Evolutionary conservation across 192 early-diverging fungal genomes (phyloP), one percentile per base, ranked within the genome.

Genomic region (Podila horticola): DNA sequence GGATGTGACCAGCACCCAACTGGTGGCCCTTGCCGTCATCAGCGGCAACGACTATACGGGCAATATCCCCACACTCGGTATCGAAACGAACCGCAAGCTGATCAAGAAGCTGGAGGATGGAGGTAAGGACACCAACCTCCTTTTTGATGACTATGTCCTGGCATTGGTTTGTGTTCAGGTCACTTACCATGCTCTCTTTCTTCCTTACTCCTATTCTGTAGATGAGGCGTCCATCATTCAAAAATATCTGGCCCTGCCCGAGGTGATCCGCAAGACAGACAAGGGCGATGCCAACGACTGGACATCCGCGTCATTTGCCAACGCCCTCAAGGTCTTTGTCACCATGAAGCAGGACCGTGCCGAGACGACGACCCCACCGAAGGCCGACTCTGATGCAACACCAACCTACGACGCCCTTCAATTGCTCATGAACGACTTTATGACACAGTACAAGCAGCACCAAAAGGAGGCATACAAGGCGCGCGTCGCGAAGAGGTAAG

Each of bases 21-120:
- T 69, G 5, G 29, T 29, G 0, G 59, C 67, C 45, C 59, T 67
- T 20, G 72, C 58, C 64, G 52, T 67, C 49, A 13, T 74, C 59
- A 74, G 72, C 41, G 72, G 65, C 29, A 74, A 67, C 50, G 72
- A 67, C 59, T 74, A 74, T 38, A 49, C 58, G 19, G 34, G 3
- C 65, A 74, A 74, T 55, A 67, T 74, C 20, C 64, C 29, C 48
- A 19, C 15, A 19, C 66, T 67, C 48, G 65, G 29, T 51, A 67
- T 74, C 55, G 50, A 38, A 10, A 67, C 65, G 3, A 74, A 67
- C 48, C 64, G 31, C 58, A 67, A 67, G 72, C n/a, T 63, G 22
- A 30, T 71, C 29, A 67, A 50, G 33, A 38, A 4, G 24, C 6
- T 61, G 22, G 33, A 34, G 33, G 15, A 61, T 33, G 58, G 59